Conservation (phyloP, 306 rosid genomes). For the Cicer arietinum region DNA sequence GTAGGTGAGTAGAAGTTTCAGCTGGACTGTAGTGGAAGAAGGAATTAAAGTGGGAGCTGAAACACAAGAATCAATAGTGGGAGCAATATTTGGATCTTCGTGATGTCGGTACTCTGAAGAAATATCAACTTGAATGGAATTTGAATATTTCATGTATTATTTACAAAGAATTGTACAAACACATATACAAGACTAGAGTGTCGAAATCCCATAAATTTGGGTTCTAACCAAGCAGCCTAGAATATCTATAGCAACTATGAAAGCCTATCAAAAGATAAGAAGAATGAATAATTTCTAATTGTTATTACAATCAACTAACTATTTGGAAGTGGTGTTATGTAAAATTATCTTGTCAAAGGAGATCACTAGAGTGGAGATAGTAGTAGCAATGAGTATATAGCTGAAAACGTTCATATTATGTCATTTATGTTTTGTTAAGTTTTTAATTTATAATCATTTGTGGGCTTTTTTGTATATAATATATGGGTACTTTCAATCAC, state of each 20-base stretch:
- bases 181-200: not conserved
- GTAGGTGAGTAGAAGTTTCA: not conserved
- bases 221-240: not conserved
- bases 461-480: slow-evolving; percentile 2
- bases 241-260: not conserved
- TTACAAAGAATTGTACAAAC: not conserved
- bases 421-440: slow-evolving; percentile 19
- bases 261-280: not conserved
- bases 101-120: not conserved
- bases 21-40: not conserved
- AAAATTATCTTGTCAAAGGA: not conserved
- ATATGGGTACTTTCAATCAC: slow-evolving; percentile 13
- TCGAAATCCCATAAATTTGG: not conserved
- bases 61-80: not conserved
- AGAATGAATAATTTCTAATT: not conserved
- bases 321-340: slow-evolving; percentile 24
- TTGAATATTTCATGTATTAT: not conserved
- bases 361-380: slow-evolving; percentile 4
- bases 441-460: slow-evolving; percentile 13
- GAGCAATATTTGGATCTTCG: not conserved
- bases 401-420: slow-evolving; percentile 29
- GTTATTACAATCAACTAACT: slow-evolving; percentile 19
- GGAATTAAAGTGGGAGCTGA: not conserved
- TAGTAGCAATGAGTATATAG: slow-evolving; percentile 14
- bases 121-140: not conserved